Evolutionary conservation across 257 asterid genomes (phyloP).

Genomic region (Solanum tacnaense): DNA sequence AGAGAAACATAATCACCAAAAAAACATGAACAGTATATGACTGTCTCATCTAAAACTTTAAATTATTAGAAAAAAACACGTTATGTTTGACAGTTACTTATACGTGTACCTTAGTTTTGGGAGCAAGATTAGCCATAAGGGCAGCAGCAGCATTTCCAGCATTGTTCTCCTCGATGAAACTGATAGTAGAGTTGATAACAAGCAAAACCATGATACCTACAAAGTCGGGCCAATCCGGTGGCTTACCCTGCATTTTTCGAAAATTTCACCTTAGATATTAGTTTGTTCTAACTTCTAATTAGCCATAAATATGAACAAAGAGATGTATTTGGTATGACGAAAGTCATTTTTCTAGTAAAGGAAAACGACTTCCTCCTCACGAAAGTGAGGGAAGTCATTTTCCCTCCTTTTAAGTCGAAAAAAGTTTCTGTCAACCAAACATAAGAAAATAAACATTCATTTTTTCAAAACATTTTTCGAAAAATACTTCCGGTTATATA

Average conservation of each 20-base stretch:
- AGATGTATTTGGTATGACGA: background rate
- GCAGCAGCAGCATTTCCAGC: slow-evolving; percentile 94
- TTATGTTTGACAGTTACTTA: background rate
- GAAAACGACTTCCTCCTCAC: background rate
- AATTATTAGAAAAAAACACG: background rate
- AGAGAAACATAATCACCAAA: background rate
- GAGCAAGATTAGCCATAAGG: slow-evolving; percentile 92
- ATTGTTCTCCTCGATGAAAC: slow-evolving; percentile 72
- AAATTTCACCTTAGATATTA: background rate
- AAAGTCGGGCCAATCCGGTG: slow-evolving; percentile 84
- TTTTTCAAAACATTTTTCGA: background rate
- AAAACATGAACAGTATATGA: background rate
- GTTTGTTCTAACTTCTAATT: background rate
- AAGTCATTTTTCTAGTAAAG: background rate
- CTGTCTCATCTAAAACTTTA: background rate
- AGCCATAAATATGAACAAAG: background rate
- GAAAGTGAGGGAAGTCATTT: no score
- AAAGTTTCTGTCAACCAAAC: background rate
- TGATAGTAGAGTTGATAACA: slow-evolving; percentile 72
- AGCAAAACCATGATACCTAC: slow-evolving; percentile 52
- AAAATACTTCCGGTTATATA: background rate
- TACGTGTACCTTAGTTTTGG: slow-evolving; percentile 59
- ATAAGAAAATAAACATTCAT: background rate
- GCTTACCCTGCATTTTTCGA: slow-evolving; percentile 36
- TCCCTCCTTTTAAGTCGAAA: background rate